Evolutionary conservation across 331 rosid genomes (phyloP), one percentile per base, ranked within the genome.

Genomic region (Cydonia oblonga): DNA sequence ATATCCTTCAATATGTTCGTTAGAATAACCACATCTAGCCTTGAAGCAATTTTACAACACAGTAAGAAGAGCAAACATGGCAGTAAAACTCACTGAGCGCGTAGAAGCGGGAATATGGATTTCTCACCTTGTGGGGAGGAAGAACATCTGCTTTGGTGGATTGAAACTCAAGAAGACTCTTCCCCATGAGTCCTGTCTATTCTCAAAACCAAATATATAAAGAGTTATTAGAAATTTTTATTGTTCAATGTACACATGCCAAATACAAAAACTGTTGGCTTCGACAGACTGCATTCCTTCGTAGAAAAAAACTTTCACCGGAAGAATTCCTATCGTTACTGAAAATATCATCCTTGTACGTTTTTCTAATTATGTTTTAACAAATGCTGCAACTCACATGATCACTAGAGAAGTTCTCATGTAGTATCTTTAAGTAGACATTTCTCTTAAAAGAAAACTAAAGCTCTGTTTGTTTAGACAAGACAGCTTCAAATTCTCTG

Each of bases 141-240:
- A 93, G 97, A 79, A 91, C 95, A 22, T 93, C 97, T 66, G 88
- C 92, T 86, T 87, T 90, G 63, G 89, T 90, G 9, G 97, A 90
- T 70, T 87, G 95, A 65, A 93, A 83, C 78, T 93, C 98, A 13
- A 93, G 86, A 76, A 93, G 87, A 61, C 92, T 87, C 84, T 93
- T 90, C 30, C 98, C 98, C 98, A 93, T 93, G 29, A 93, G 90
- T 59, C 97, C 97, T 61, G 95, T 76, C 97, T 93, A 78, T 69
- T 66, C 53, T 74, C 87, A 78, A 51, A 81, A 71, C 23, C 66
- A 79, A 59, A 32, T 9, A 57, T 71, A 25, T 33, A 69, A 30
- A 30, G 30, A 56, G 71, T 49, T 42, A 54, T 44, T 72, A 78
- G 71, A 80, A 76, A 69, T 62, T 19, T 3, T 25, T 66, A 67